Conservation (phyloP, 2,329 filamentous ascomycete species). For the Arthrobotrys sphaeroides region DNA sequence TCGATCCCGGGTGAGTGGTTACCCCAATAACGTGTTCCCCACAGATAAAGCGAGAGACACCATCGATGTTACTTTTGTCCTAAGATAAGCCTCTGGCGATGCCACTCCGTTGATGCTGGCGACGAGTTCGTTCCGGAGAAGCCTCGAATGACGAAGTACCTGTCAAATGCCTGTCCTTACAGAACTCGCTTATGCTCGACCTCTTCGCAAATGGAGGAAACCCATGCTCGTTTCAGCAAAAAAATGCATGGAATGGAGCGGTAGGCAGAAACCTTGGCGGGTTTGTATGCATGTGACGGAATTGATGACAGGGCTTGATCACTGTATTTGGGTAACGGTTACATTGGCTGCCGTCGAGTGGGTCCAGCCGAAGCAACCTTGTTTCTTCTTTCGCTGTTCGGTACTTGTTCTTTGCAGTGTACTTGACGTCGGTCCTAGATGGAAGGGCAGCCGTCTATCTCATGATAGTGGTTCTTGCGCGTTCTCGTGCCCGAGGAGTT, state of each 20-base stretch:
- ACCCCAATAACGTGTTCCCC: slow-evolving; percentile 26
- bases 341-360: slow-evolving; percentile 39
- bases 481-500: neutral
- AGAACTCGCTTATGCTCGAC: slow-evolving; percentile 40
- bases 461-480: slow-evolving; percentile 24
- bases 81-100: slow-evolving; percentile 30
- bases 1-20: slow-evolving; percentile 38
- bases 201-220: slow-evolving; percentile 12
- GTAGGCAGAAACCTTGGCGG: slow-evolving; percentile 49
- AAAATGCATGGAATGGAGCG: slow-evolving; percentile 9
- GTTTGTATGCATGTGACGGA: slow-evolving; percentile 43
- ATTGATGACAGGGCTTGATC: slow-evolving; percentile 35
- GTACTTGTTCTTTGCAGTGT: slow-evolving; percentile 27
- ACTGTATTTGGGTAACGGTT: slow-evolving; percentile 50
- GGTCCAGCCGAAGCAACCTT: slow-evolving; percentile 52
- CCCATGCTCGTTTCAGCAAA: slow-evolving; percentile 16
- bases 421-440: neutral
- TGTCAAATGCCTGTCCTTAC: slow-evolving; percentile 18
- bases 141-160: neutral
- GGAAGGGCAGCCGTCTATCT: slow-evolving; percentile 10
- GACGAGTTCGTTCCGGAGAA: neutral
- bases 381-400: slow-evolving; percentile 46
- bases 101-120: slow-evolving; percentile 10
- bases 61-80: slow-evolving; percentile 43
- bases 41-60: slow-evolving; percentile 47